Evolutionary conservation across 345 rosid species (phyloP).

Genomic region (Odontarrhena argentea): DNA sequence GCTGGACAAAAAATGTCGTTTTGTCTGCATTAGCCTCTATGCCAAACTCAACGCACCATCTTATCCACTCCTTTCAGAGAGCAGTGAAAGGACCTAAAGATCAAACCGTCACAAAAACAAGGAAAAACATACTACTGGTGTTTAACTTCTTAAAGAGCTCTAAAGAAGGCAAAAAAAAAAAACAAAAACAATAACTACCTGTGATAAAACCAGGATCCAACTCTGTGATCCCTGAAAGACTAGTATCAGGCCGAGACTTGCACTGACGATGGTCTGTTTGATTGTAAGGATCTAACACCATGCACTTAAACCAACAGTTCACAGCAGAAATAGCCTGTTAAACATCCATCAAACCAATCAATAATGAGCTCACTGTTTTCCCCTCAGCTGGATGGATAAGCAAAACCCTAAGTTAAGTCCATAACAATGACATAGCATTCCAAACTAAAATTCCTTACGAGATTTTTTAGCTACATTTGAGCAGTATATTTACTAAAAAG

Average conservation of each 20-base stretch:
- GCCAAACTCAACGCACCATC: conserved; percentile 98
- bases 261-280: conserved; percentile 98
- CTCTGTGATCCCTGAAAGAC: conserved; percentile 94
- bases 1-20: too few relatives aligned
- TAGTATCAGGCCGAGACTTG: conserved; percentile 91
- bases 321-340: conserved; percentile 94
- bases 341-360: conserved; percentile 3
- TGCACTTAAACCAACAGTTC: conserved; percentile 99
- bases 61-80: conserved; percentile 98
- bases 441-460: neutral
- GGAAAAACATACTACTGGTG: neutral
- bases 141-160: neutral
- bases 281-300: conserved; percentile 86
- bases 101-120: conserved; percentile 23
- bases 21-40: conserved; percentile 78
- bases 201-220: conserved; percentile 95
- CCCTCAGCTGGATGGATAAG: too few relatives aligned
- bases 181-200: conserved; percentile 43
- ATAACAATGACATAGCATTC: neutral
- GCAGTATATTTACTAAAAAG: conserved; percentile 18
- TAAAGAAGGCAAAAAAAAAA: neutral
- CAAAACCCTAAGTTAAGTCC: too few relatives aligned
- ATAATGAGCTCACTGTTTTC: neutral
- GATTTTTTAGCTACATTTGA: conserved; percentile 12
- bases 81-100: conserved; percentile 90